Base-by-base conservation (phyloP, 768 basidiomycete genomes). In the Lentinula guzmanii region DNA sequence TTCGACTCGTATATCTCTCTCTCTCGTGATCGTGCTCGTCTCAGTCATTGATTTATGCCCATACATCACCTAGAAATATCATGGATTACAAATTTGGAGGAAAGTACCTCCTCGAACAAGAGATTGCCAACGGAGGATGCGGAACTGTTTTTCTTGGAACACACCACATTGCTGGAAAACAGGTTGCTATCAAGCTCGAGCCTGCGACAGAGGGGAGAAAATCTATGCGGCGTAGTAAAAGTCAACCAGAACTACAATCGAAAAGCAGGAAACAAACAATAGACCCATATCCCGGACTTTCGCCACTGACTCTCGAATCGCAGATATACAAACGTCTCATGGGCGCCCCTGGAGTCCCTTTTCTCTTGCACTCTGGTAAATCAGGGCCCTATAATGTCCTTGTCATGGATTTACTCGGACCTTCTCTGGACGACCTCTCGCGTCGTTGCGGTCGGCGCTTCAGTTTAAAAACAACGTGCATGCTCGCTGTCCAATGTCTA, bases 341-440 rank as follows among this genome's bases (percentile, higher is more conserved):
- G 81, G 93, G 93, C 46, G 91, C 90, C 52, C 86, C 89, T 31
- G 93, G 93, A 43, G 90, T 95, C 0, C 93, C 93, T 0, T 94
- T 91, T 85, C 90, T 95, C 64, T 87, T 93, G 80, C 94, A 91
- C 86, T 92, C 89, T 4, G 93, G 93, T 34, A 88, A 85, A 63
- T 88, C 95, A 70, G 95, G 90, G 34, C 87, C 95, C 73, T 98
- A 95, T 77, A 98, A 98, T 70, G 95, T 98, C 67, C 91, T 99
- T 82, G 92, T 98, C 70, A 94, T 98, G 69, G 96, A 98, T 79
- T 83, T 98, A 31, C 84, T 99, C 42, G 96, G 96, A 0, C 94
- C 95, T 3, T 89, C 87, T 2, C 78, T 93, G 54, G 91, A 93
- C 66, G 91, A 93, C 74, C 82, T 92, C 55, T 93, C 93, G 80